Evolutionary conservation across 129 eudicot species (phyloP), one percentile per base, ranked within the genome.

Genomic region (Oenanthe sinensis): DNA sequence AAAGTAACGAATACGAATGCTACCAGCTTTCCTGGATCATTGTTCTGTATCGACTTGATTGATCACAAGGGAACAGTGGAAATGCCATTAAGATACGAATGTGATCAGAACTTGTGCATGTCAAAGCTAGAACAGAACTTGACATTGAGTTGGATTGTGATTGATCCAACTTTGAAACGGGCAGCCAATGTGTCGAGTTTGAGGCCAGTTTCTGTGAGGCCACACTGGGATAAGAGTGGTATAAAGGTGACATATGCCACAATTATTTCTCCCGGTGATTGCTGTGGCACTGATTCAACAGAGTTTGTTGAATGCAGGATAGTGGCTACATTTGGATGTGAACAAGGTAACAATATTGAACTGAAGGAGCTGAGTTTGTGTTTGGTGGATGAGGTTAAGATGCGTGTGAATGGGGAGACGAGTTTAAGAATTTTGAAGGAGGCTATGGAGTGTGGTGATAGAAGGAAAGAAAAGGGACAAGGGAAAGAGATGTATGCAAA

Each of bases 101-200:
- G 9, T 48, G 46, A 52, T 50, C 36, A 58, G 24, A n/a, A 28
- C 0, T 22, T 6, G 36, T 28, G 19, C 17, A 19, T 52, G 28
- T 33, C 48, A 15, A 14, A 46, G 33, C 37, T 75, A 8, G 30
- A 75, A 33, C 5, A 52, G 4, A 58, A 47, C 79, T 30, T 50
- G 45, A 75, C 68, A 30, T 4, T 75, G 44, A 75, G 78, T 19
- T 75, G 79, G 79, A 75, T 75, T 22, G 15, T 75, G 0, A 75
- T 75, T 22, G 69, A 75, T 40, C 79, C 67, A 43, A 75, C 69
- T 24, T 65, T 33, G 16, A 52, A 52, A 14, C 67, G 47, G 30
- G 69, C 79, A 13, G 79, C 33, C 7, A 75, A 75, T 36, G 13
- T 75, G 68, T n/a, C n/a, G n/a, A n/a, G n/a, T n/a, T n/a, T n/a